Conservation (phyloP, 164 flowering plant species). For the Vitis rotundifolia region DNA sequence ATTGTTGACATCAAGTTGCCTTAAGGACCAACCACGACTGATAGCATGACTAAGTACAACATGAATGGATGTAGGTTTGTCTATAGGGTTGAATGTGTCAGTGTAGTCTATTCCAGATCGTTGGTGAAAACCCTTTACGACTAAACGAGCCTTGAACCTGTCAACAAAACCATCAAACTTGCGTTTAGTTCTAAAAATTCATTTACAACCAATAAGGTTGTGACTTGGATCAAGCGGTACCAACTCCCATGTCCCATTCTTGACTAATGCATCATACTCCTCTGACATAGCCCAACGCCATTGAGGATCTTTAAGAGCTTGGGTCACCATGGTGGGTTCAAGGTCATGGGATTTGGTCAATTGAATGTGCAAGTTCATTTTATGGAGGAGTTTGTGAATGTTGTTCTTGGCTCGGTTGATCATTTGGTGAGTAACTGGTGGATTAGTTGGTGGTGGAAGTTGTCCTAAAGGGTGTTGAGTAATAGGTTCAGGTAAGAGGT, state of each 20-base stretch:
- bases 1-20: too few relatives aligned
- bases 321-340: neutral
- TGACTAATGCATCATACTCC: too few relatives aligned
- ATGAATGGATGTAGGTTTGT: neutral
- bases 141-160: too few relatives aligned
- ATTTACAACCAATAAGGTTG: conserved; percentile 1
- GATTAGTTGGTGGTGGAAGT: neutral
- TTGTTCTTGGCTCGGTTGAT: neutral
- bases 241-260: neutral
- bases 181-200: too few relatives aligned
- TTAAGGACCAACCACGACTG: neutral
- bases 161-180: too few relatives aligned
- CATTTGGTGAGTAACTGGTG: neutral
- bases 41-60: neutral
- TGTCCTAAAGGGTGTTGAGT: neutral
- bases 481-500: neutral
- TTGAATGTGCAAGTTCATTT: neutral
- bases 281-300: conserved; percentile 3
- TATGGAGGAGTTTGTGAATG: neutral
- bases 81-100: neutral
- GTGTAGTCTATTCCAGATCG: too few relatives aligned
- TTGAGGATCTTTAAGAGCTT: neutral
- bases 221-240: neutral
- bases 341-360: neutral
- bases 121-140: too few relatives aligned